These are phyloP conservation scores for Lepraria neglecta DNA, from an alignment of 495 filamentous ascomycete genomes.

Conservation along the genomic window DNA sequence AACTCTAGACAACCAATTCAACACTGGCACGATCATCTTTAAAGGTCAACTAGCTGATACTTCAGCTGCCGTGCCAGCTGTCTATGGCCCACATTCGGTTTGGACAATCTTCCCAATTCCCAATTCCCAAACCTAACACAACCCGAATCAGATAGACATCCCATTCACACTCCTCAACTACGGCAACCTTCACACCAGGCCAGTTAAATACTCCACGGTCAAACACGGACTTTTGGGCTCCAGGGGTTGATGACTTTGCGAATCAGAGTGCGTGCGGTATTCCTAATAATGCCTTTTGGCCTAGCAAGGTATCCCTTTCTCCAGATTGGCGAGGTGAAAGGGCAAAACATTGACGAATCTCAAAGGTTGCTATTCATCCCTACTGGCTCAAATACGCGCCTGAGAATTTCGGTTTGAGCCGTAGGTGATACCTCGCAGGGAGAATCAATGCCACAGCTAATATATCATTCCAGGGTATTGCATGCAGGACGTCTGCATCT, in stretches of 20 bases:
- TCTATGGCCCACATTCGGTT: background rate
- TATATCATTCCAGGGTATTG: conserved; percentile 8
- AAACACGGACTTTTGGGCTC: conserved; percentile 12
- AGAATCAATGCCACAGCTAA: background rate
- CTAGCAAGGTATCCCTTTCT: conserved; percentile 15
- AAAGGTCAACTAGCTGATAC: background rate
- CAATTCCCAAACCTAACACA: background rate
- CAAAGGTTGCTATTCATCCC: background rate
- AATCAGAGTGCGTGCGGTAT: conserved; percentile 21
- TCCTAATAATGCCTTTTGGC: conserved; percentile 18
- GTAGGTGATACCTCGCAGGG: background rate
- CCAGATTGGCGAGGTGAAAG: background rate
- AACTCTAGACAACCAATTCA: conserved; percentile 1
- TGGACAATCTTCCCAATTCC: background rate
- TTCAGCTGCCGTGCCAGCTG: background rate
- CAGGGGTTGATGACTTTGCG: conserved; percentile 12
- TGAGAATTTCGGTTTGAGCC: background rate
- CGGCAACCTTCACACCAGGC: conserved; percentile 15
- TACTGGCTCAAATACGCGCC: conserved; percentile 11
- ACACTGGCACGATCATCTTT: background rate
- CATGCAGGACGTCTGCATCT: conserved; percentile 23
- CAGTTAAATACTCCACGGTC: conserved; percentile 1
- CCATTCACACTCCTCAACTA: conserved; percentile 20
- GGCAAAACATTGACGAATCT: background rate
- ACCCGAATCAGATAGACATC: conserved; percentile 9